Percentiles rank a stretch among this genome's conserved stretches.
Conservation (phyloP, 176 grass and related monocot genomes). For the Ensete glaucum region DNA sequence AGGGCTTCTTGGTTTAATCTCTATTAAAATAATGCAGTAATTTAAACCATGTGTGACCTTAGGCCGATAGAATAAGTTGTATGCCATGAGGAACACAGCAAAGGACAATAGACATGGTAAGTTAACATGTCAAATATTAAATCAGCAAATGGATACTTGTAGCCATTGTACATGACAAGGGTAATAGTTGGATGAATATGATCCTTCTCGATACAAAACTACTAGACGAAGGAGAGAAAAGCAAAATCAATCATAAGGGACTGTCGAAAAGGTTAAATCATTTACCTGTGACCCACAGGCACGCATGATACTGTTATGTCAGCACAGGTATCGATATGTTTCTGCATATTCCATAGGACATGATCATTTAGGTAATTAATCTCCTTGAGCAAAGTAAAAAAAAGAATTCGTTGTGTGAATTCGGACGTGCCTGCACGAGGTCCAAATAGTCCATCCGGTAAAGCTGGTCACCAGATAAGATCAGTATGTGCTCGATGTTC, state of each 20-base stretch:
- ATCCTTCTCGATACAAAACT: too few species aligned
- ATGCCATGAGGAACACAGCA: too few species aligned
- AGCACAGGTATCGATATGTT: constrained; percentile 59
- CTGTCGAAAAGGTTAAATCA: neutral
- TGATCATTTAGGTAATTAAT: neutral
- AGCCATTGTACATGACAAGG: too few species aligned
- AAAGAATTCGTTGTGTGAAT: neutral
- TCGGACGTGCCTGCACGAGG: constrained; percentile 44
- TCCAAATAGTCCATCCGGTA: constrained; percentile 85
- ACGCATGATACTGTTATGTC: constrained; percentile 64
- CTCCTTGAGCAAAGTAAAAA: neutral
- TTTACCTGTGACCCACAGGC: constrained; percentile 52
- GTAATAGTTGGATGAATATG: too few species aligned
- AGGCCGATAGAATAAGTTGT: too few species aligned
- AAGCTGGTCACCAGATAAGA: constrained; percentile 66
- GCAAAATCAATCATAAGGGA: neutral
- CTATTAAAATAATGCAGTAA: too few species aligned
- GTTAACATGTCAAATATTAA: too few species aligned
- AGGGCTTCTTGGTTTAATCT: too few species aligned
- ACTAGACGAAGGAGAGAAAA: neutral
- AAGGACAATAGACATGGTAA: too few species aligned
- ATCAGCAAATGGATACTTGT: too few species aligned
- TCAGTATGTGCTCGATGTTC: constrained; percentile 62
- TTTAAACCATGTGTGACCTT: too few species aligned
- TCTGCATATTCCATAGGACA: constrained; percentile 24